Conservation (phyloP, 179 eudicot species). For the Gypsophila paniculata region DNA sequence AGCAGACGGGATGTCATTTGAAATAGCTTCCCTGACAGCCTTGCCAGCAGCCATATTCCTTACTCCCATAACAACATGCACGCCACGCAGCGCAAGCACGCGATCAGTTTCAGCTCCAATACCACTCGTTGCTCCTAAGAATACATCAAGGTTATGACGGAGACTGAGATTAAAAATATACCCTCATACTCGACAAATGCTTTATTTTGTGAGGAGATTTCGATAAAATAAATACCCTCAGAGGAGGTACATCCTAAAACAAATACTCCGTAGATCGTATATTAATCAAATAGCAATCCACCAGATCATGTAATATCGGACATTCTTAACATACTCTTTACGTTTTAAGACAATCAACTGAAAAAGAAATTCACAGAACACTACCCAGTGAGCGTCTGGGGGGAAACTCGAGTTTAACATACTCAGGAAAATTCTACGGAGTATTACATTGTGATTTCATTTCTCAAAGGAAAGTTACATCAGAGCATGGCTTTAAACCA, state of each 20-base stretch:
- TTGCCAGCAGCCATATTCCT: constrained; percentile 54
- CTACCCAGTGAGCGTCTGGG: no score
- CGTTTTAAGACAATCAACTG: no score
- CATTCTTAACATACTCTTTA: not conserved
- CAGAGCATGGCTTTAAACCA: no score
- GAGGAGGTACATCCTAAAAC: no score
- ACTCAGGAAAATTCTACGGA: no score
- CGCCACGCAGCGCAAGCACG: constrained; percentile 63
- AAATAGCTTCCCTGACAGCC: constrained; percentile 44
- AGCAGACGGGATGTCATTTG: constrained; percentile 48
- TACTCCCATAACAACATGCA: constrained; percentile 54
- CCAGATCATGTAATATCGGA: not conserved
- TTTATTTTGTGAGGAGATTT: not conserved
- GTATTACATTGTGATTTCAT: no score
- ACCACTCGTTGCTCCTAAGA: constrained; percentile 71
- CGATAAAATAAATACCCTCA: not conserved
- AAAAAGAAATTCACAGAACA: no score
- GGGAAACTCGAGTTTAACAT: not conserved
- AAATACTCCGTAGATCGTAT: no score
- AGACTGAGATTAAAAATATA: not conserved
- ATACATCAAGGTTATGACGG: not conserved
- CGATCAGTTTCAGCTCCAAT: constrained; percentile 79
- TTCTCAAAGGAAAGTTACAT: no score
- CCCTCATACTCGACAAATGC: not conserved
- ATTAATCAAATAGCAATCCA: not conserved